Evolutionary conservation across 2,329 filamentous ascomycete genomes (phyloP).

Genomic region (Teratosphaeria destructans): DNA sequence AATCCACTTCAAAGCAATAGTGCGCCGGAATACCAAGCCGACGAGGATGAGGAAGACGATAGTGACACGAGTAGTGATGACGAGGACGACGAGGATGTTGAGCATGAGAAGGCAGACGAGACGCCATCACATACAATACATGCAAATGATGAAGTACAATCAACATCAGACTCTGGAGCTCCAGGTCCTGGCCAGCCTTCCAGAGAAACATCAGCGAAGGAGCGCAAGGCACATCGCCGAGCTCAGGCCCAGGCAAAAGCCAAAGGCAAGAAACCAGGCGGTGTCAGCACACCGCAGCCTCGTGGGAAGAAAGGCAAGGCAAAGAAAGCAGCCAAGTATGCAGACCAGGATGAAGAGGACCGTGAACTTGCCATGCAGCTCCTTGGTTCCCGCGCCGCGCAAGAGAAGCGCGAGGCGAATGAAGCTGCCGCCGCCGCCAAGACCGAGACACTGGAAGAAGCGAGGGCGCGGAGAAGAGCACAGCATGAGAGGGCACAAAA

Average conservation of each 20-base stretch:
- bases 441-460: conserved; percentile 53
- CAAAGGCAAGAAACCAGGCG: conserved; percentile 11
- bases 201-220: conserved; percentile 13
- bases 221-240: conserved; percentile 15
- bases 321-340: conserved; percentile 87
- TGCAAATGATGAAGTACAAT: conserved; percentile 4
- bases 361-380: conserved; percentile 71
- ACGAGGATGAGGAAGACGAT: conserved; percentile 3
- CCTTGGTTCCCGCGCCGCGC: conserved; percentile 65
- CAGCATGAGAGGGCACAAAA: conserved; percentile 72
- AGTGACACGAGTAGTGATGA: conserved; percentile 18
- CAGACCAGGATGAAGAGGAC: conserved; percentile 89
- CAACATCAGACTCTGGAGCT: neutral
- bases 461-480: conserved; percentile 61
- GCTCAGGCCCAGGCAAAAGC: conserved; percentile 9
- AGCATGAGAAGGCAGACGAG: conserved; percentile 10
- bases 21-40: neutral
- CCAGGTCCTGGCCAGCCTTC: neutral
- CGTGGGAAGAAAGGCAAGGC: conserved; percentile 73
- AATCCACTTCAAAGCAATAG: conserved; percentile 31
- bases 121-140: neutral
- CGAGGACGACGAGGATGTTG: conserved; percentile 19
- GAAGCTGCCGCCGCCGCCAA: conserved; percentile 48
- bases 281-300: conserved; percentile 23
- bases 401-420: conserved; percentile 58